A percentile compares a stretch with the other conserved stretches of the same genome.
Evolutionary conservation across 2,329 filamentous ascomycete species (phyloP).

Genomic region (Monosporascus sp.): DNA sequence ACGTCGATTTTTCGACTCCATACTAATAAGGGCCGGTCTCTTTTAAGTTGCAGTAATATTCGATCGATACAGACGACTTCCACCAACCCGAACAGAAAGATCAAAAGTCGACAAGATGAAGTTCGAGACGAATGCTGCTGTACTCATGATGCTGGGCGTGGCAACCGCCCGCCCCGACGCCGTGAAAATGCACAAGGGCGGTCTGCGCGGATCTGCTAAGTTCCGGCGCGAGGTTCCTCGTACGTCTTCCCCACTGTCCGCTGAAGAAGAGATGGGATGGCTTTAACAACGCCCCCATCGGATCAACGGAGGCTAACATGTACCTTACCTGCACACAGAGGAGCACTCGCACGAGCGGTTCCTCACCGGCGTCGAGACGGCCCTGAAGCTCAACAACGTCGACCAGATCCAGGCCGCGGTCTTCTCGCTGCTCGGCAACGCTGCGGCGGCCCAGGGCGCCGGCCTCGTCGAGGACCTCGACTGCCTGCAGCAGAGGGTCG

Average conservation of each 20-base stretch:
- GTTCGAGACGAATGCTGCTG: slow-evolving; percentile 24
- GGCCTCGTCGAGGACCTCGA: slow-evolving; percentile 34
- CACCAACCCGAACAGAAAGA: slow-evolving; percentile 10
- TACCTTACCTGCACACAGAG: slow-evolving; percentile 13
- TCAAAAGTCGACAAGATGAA: slow-evolving; percentile 24
- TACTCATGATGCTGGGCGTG: slow-evolving; percentile 25
- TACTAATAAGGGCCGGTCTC: slow-evolving; percentile 23
- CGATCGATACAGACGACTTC: slow-evolving; percentile 6
- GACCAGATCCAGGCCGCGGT: slow-evolving; percentile 26
- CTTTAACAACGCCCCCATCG: no score
- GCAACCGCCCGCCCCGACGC: slow-evolving; percentile 27
- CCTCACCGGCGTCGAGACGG: slow-evolving; percentile 20
- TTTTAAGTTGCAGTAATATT: slow-evolving; percentile 10
- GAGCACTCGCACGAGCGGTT: slow-evolving; percentile 29
- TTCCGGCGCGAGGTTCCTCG: slow-evolving; percentile 28
- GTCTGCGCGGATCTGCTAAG: slow-evolving; percentile 13
- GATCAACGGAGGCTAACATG: slow-evolving; percentile 3
- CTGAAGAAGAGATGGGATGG: not conserved
- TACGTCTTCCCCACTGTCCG: slow-evolving; percentile 9
- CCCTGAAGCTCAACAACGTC: slow-evolving; percentile 27
- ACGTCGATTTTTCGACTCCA: not conserved
- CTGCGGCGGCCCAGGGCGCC: slow-evolving; percentile 42
- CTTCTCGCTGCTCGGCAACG: slow-evolving; percentile 36
- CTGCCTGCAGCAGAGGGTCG: slow-evolving; percentile 43
- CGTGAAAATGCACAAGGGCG: slow-evolving; percentile 8